Evolutionary conservation across 768 basidiomycete species (phyloP), one percentile per base, ranked within the genome.

Genomic region (Auriscalpium vulgare): DNA sequence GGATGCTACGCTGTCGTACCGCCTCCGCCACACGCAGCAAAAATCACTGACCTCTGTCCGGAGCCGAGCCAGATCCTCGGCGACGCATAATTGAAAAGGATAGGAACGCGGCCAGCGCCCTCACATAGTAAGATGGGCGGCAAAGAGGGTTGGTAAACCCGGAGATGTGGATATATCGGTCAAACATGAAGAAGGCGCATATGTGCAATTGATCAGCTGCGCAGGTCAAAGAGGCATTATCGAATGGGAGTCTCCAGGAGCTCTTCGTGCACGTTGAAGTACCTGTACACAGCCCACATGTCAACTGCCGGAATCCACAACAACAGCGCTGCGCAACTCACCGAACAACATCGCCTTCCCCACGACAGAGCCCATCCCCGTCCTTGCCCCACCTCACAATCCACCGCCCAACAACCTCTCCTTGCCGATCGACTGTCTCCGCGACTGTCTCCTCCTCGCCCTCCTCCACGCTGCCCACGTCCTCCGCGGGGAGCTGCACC

Each of bases 361-460:
- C 74, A 37, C 76, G 74, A 63, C 88, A 91, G 3, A 67, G 74
- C 17, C 88, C 87, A 51, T 74, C 73, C 2, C 85, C 86, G 38
- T 79, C 73, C 59, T 83, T 78, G 14, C 75, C 81, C 88, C 90
- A 92, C 50, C 73, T 76, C 1, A 92, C 89, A 10, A 89, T 72
- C 91, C 90, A 91, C 50, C 87, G 72, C 21, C 91, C 91, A 9
- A 87, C 51, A 13, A 89, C 70, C 14, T 75, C 73, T 0, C 86
- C 87, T 11, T 76, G 71, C 40, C 72, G 67, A 60, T 85, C 79
- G 45, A 75, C 61, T 3, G 87, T 91, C 69, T 91, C 90, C 13
- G 91, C 91, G 1, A 91, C 78, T 1, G 90, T 90, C 69, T 92
- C 89, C 62, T 89, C 83, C 56, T 71, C 63, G 3, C 83, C 84